Base-by-base conservation (phyloP, 2,329 filamentous ascomycete species). In the Monilinia fructicola region DNA sequence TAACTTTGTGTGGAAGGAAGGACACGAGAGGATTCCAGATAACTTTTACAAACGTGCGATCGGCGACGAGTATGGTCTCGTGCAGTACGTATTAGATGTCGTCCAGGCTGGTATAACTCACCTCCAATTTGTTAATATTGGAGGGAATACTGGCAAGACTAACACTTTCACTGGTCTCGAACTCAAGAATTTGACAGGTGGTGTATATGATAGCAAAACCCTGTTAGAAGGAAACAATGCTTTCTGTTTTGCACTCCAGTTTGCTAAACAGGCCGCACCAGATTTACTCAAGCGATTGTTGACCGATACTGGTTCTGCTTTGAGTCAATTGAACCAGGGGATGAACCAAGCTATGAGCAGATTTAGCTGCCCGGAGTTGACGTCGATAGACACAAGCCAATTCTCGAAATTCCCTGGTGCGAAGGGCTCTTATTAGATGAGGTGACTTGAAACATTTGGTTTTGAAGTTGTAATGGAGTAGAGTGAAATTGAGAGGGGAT, bases 61-160 rank as follows among this genome's bases (percentile, higher is more conserved):
- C 35, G 67, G 66, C 16, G 67, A 71, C 53, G 69, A 72, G 53
- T 85, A 82, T 67, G 78, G 78, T 23, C 74, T 84, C 44, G 28
- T 28, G 0, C 59, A 56, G 26, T 68, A 77, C 54, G 74, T 75
- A 42, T 67, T 79, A 4, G 82, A 83, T 69, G 68, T 81, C 2
- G 62, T 80, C 4, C 68, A 69, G 38, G 77, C 74, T 68, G 72
- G 78, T 4, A 3, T 73, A 23, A 75, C 79, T 68, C 77, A 83
- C 60, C 81, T 81, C 0, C 74, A 79, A 26, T 77, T 83, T 21
- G 76, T 74, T 31, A 79, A 77, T 67, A 78, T 85, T 21, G 84
- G 84, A 12, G 84, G 84, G 12, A 86, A 86, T 69, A 79, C 79
- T 6, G 82, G 83, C 23, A 78, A 76, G 3, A 78, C 81, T n/a